Evolutionary conservation across 2,329 filamentous ascomycete genomes (phyloP).

Genomic region (Cucurbitaria berberidis): DNA sequence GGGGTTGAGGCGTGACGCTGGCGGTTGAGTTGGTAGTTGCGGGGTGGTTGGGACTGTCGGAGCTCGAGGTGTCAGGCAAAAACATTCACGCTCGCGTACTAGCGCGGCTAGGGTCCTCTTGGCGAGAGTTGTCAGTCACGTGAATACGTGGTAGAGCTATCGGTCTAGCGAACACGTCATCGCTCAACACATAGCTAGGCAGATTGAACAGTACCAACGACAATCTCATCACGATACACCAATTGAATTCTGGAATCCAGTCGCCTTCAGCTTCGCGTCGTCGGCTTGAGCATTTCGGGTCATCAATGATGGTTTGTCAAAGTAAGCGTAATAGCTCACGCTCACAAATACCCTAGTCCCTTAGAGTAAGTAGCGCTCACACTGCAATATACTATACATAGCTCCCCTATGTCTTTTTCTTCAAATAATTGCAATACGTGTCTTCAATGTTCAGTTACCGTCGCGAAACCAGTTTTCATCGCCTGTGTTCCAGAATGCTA

Average conservation of each 20-base stretch:
- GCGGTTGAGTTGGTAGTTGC: constrained; percentile 18
- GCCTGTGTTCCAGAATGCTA: too few relatives aligned
- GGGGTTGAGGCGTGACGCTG: constrained; percentile 25
- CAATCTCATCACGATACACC: too few relatives aligned
- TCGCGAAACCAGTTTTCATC: too few relatives aligned
- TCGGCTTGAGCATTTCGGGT: too few relatives aligned
- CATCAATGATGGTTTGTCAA: too few relatives aligned
- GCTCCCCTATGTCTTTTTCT: neutral
- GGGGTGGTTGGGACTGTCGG: constrained; percentile 32
- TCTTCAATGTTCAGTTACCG: too few relatives aligned
- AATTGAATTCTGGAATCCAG: too few relatives aligned
- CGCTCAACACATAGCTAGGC: too few relatives aligned
- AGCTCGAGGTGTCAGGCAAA: constrained; percentile 42
- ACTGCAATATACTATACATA: neutral
- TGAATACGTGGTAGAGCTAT: constrained; percentile 22
- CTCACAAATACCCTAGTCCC: neutral
- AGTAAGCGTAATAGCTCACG: neutral
- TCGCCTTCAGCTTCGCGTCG: too few relatives aligned
- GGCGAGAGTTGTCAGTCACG: constrained; percentile 40
- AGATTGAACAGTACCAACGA: too few relatives aligned
- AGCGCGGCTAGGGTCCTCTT: constrained; percentile 35
- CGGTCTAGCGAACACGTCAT: constrained; percentile 14
- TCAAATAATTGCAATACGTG: too few relatives aligned
- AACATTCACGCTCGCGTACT: constrained; percentile 50
- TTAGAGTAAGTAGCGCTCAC: neutral